Conservation (phyloP, 768 basidiomycete genomes). For the Tricholoma hemisulphureum region DNA sequence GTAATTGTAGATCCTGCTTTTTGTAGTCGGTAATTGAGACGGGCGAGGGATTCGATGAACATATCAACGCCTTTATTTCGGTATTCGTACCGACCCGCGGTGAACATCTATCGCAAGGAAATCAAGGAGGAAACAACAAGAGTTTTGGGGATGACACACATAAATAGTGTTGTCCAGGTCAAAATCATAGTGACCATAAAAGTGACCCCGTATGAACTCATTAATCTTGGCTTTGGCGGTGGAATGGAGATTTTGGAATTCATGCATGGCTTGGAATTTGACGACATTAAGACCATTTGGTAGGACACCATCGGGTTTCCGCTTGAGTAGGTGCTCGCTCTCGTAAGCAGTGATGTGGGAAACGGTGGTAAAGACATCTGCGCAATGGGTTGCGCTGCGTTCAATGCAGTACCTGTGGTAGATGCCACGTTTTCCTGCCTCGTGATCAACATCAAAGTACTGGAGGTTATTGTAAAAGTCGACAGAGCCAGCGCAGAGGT, state of each 20-base stretch:
- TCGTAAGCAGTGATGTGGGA: conserved; percentile 99
- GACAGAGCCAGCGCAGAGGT: conserved; percentile 96
- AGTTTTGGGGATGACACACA: conserved; percentile 38
- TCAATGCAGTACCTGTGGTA: conserved; percentile 99
- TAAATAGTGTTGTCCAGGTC: conserved; percentile 91
- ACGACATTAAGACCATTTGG: conserved; percentile 98
- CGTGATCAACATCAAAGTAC: conserved; percentile 99
- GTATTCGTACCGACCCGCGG: conserved; percentile 98
- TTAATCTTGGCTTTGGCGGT: conserved; percentile 96
- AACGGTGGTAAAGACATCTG: conserved; percentile 97
- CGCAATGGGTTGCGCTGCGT: conserved; percentile 88
- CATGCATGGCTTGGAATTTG: conserved; percentile 99
- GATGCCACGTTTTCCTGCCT: conserved; percentile 98
- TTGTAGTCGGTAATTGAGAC: conserved; percentile 57
- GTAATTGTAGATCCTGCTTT: conserved; percentile 70
- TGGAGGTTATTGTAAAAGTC: conserved; percentile 99
- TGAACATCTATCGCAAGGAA: conserved; percentile 74
- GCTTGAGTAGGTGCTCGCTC: conserved; percentile 91
- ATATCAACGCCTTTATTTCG: conserved; percentile 99
- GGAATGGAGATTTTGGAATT: conserved; percentile 95
- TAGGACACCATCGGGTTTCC: conserved; percentile 95
- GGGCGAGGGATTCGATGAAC: conserved; percentile 97
- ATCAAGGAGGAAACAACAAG: not conserved
- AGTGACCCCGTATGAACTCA: conserved; percentile 96
- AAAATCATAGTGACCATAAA: conserved; percentile 97